These are phyloP conservation scores for Kluyveromyces siamensis DNA, from an alignment of 805 yeast species.

Conservation along the genomic window DNA sequence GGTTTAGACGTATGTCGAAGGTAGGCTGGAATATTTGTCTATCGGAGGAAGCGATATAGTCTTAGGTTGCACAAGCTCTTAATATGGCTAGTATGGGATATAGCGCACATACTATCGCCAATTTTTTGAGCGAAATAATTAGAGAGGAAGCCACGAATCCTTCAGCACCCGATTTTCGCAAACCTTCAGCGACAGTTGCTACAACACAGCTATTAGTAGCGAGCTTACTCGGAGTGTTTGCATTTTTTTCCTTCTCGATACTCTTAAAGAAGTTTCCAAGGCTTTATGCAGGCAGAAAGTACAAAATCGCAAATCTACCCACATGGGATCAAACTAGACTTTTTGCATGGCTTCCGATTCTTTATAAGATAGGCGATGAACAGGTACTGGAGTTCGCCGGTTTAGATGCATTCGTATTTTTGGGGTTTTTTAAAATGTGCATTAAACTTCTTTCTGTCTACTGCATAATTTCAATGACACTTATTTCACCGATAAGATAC, in stretches of 20 bases:
- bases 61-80: neutral
- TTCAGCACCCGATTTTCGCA: slow-evolving; percentile 25
- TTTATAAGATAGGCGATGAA: slow-evolving; percentile 57
- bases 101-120: neutral
- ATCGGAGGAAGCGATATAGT: no score
- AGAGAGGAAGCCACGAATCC: neutral
- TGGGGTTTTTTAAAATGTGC: slow-evolving; percentile 85
- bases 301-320: slow-evolving; percentile 27
- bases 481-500: slow-evolving; percentile 80
- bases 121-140: neutral
- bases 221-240: slow-evolving; percentile 51
- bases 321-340: slow-evolving; percentile 36
- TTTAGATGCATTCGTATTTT: slow-evolving; percentile 84
- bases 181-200: slow-evolving; percentile 46
- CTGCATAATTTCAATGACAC: slow-evolving; percentile 57
- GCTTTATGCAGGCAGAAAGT: slow-evolving; percentile 70
- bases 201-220: slow-evolving; percentile 74
- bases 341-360: slow-evolving; percentile 74
- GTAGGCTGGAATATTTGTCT: no score
- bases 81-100: no score
- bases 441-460: slow-evolving; percentile 58
- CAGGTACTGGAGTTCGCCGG: slow-evolving; percentile 87
- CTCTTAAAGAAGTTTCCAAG: slow-evolving; percentile 69
- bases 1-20: no score
- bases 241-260: slow-evolving; percentile 60